Base-by-base conservation (phyloP, 1,284 basidiomycete species). In the Pyrrhoderma lamaoense region DNA sequence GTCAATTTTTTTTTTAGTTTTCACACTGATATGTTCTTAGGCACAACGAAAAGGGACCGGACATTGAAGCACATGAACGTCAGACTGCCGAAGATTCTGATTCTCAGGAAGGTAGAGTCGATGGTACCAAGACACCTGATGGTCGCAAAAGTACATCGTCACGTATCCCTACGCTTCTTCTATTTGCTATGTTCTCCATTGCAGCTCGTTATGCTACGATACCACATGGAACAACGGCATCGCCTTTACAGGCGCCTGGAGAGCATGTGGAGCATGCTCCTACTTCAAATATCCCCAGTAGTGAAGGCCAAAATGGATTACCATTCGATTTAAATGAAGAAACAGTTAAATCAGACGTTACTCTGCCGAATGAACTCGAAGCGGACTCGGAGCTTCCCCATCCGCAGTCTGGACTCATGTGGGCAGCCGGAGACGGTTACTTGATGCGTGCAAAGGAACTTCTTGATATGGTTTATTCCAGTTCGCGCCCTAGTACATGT, bases 351-450 rank as follows among this genome's bases (percentile, higher is more conserved):
- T 14, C 21, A 18, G 8, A 5, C n/a, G 38, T n/a, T 5, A 40
- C 38, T 8, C 21, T 14, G 14, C 38, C 38, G 7, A 2, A 18
- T 31, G 27, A 31, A 5, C 23, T 49, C 3, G 53, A 55, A 35
- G 34, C 46, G 31, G 50, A 52, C 14, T 27, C 46, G 8, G 53
- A 55, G 25, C 67, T 72, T 36, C 68, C 65, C 16, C 77, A 73
- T 3, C 64, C 70, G n/a, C 72, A 75, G 51, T 72, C 72, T 21
- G 67, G 72, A 19, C 59, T 71, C n/a, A 89, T 90, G 80, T 93
- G 89, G 89, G 72, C 74, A 9, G 87, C 86, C 0, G 90, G 89
- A 4, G 87, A 91, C 60, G 69, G 75, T 38, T 92, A 83, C 64
- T 71, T 89, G 34, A 72, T 79, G 53, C 68, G 74, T 47, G 90